Conservation (phyloP, 1,139 yeast species). For the Kurtzmaniella quercitrusa region DNA sequence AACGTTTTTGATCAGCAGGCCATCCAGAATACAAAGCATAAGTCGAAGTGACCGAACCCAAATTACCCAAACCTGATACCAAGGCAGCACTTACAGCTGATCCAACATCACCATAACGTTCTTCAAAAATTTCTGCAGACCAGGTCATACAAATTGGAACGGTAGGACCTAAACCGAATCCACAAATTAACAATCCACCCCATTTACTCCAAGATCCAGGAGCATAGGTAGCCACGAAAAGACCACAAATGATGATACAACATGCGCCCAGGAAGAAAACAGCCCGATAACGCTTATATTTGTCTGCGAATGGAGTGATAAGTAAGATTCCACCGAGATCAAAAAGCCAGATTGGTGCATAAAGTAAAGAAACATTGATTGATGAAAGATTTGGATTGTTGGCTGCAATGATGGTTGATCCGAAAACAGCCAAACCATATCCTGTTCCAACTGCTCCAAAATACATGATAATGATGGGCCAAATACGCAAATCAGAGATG, state of each 20-base stretch:
- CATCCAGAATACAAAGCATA: conserved; percentile 84
- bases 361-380: conserved; percentile 66
- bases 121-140: conserved; percentile 73
- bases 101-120: conserved; percentile 78
- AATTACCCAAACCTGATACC: conserved; percentile 81
- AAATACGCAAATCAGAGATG: conserved; percentile 59
- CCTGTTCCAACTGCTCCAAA: conserved; percentile 93
- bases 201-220: conserved; percentile 70
- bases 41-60: conserved; percentile 82
- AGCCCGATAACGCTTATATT: conserved; percentile 54
- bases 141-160: conserved; percentile 88
- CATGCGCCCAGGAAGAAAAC: conserved; percentile 60
- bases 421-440: conserved; percentile 79
- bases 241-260: conserved; percentile 65
- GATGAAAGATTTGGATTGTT: conserved; percentile 63
- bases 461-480: conserved; percentile 85
- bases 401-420: conserved; percentile 70
- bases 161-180: conserved; percentile 87
- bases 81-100: conserved; percentile 79
- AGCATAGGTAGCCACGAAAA: conserved; percentile 75
- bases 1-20: conserved; percentile 68
- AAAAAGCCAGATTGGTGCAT: conserved; percentile 89
- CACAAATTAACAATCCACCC: conserved; percentile 76
- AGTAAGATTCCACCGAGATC: conserved; percentile 75
- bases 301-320: conserved; percentile 79